These are phyloP conservation scores for Serendipita sp. DNA, from an alignment of 768 basidiomycete genomes.

Conservation along the genomic window DNA sequence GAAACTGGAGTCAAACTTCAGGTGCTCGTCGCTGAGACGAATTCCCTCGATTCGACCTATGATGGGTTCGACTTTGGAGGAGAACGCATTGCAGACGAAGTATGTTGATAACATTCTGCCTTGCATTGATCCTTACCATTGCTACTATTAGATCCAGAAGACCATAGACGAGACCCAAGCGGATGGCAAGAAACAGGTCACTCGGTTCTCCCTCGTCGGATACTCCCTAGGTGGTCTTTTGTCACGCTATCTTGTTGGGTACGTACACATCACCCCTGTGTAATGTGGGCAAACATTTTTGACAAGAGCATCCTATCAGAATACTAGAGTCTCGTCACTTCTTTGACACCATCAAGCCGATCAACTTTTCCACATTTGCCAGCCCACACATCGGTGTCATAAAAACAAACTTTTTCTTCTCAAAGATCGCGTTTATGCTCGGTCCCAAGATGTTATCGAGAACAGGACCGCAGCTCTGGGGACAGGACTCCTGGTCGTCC, in stretches of 20 bases:
- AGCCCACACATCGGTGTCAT: slow-evolving; percentile 72
- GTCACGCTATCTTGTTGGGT: slow-evolving; percentile 64
- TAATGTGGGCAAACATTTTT: neutral
- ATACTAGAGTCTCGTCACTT: slow-evolving; percentile 51
- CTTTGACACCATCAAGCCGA: slow-evolving; percentile 51
- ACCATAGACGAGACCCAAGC: neutral
- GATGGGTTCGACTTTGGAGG: slow-evolving; percentile 78
- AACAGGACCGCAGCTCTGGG: slow-evolving; percentile 68
- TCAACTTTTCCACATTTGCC: slow-evolving; percentile 72
- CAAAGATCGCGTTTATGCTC: slow-evolving; percentile 33
- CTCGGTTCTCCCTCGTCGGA: slow-evolving; percentile 56
- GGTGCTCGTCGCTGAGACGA: slow-evolving; percentile 44
- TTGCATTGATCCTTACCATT: no score
- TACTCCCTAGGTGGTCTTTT: slow-evolving; percentile 74
- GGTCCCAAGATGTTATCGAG: slow-evolving; percentile 59
- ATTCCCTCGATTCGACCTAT: slow-evolving; percentile 35
- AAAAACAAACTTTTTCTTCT: slow-evolving; percentile 42
- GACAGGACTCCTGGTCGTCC: slow-evolving; percentile 49
- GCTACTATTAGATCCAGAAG: neutral
- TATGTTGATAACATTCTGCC: slow-evolving; percentile 15
- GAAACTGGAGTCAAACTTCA: slow-evolving; percentile 31
- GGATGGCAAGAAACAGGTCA: slow-evolving; percentile 38
- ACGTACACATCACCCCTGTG: slow-evolving; percentile 14
- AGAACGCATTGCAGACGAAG: slow-evolving; percentile 68
- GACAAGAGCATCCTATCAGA: slow-evolving; percentile 19